These are phyloP conservation scores for Hyaloscypha variabilis DNA, from an alignment of 495 filamentous ascomycete genomes.

Conservation along the genomic window DNA sequence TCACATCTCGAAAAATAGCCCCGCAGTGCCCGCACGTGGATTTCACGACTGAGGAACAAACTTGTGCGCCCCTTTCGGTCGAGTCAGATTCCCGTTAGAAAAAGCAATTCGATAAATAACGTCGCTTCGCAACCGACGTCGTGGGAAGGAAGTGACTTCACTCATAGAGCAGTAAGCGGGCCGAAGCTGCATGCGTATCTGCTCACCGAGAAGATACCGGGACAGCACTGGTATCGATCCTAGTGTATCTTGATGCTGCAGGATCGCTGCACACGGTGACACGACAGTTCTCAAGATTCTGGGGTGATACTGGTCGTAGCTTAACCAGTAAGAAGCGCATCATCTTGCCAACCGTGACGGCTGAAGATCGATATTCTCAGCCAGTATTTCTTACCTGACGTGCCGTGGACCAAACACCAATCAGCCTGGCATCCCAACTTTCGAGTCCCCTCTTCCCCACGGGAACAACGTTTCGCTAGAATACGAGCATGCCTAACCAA, in stretches of 20 bases:
- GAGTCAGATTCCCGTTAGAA: background rate
- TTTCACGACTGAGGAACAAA: background rate
- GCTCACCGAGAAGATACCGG: background rate
- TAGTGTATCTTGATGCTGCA: background rate
- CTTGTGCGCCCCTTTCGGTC: background rate
- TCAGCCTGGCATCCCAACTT: background rate
- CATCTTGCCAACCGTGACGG: background rate
- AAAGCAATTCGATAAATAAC: background rate
- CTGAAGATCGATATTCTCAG: slow-evolving; percentile 2
- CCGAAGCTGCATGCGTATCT: background rate
- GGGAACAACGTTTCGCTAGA: background rate
- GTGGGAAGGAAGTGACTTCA: background rate
- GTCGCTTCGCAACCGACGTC: background rate
- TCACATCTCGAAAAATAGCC: background rate
- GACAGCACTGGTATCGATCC: background rate
- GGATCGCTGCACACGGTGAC: background rate
- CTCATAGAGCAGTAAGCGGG: background rate
- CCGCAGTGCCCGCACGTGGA: background rate
- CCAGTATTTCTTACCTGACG: background rate
- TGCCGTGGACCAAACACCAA: background rate
- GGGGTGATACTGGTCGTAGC: background rate
- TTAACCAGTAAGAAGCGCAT: background rate
- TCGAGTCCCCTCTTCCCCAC: background rate
- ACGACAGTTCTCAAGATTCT: background rate
- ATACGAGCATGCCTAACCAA: background rate